Evolutionary conservation across 208 protist genomes (phyloP).

Genomic region (Wallacemonas sp.): DNA sequence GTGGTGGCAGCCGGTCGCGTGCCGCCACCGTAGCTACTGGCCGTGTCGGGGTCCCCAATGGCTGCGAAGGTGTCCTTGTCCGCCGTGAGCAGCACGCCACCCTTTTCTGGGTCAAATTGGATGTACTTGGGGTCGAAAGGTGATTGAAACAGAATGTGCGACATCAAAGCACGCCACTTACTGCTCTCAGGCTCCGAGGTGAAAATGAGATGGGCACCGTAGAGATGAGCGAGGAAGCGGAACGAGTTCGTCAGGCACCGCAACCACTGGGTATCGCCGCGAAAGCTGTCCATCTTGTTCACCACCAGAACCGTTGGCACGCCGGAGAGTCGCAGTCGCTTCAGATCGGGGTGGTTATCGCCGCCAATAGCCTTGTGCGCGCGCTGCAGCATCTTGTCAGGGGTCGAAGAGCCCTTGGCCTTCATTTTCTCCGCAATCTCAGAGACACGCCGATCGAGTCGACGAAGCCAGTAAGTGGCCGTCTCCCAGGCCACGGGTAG

Average conservation of each 20-base stretch:
- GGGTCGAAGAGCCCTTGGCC: constrained; percentile 72
- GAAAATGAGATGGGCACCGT: constrained; percentile 77
- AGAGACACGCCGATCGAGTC: constrained; percentile 61
- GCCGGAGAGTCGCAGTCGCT: constrained; percentile 73
- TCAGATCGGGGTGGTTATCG: constrained; percentile 67
- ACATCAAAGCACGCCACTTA: constrained; percentile 68
- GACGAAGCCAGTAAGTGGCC: constrained; percentile 69
- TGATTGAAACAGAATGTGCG: constrained; percentile 73
- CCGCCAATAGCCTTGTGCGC: constrained; percentile 67
- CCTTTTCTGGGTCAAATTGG: constrained; percentile 63
- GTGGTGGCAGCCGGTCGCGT: constrained; percentile 27
- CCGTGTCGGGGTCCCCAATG: constrained; percentile 67
- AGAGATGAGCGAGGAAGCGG: constrained; percentile 81
- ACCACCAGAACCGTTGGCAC: constrained; percentile 83
- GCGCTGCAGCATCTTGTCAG: constrained; percentile 70
- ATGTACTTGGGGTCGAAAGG: constrained; percentile 73
- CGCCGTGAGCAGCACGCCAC: constrained; percentile 62
- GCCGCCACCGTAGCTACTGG: constrained; percentile 19
- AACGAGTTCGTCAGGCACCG: constrained; percentile 65
- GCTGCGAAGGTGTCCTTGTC: constrained; percentile 81
- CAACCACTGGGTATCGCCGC: constrained; percentile 39
- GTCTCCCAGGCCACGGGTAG: constrained; percentile 66
- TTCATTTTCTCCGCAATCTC: constrained; percentile 77
- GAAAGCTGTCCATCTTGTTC: constrained; percentile 84
- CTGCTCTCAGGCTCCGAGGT: constrained; percentile 52